These are phyloP conservation scores for Dunaliella primolecta DNA, from an alignment of 139 green algal species.

Conservation along the genomic window DNA sequence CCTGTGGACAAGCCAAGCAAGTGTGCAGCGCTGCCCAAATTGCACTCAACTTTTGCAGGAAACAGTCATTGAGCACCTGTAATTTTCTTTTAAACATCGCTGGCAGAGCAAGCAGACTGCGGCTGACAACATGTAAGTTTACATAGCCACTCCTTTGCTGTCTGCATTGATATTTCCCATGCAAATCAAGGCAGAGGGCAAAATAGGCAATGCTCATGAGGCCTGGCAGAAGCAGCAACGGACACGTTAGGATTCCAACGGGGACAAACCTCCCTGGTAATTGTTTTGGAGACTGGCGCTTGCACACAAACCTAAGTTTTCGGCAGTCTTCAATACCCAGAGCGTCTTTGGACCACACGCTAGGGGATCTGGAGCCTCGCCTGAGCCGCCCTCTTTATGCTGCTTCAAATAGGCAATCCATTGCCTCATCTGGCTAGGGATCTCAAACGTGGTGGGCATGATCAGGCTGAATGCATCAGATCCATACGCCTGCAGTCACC, in stretches of 20 bases:
- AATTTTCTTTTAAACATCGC: not conserved
- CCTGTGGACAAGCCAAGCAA: not conserved
- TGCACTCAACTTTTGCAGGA: not conserved
- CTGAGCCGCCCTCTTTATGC: not conserved
- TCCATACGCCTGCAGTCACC: constrained; percentile 29
- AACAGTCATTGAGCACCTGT: not conserved
- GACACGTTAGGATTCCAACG: too few relatives aligned
- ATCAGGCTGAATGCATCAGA: constrained; percentile 19
- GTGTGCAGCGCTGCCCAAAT: not conserved
- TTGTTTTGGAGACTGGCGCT: too few relatives aligned
- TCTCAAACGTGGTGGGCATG: constrained; percentile 35
- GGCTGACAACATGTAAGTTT: too few relatives aligned
- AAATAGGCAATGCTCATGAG: too few relatives aligned
- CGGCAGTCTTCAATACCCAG: constrained; percentile 58
- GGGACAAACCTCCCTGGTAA: too few relatives aligned
- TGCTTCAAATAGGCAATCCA: constrained; percentile 19
- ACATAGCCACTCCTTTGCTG: too few relatives aligned
- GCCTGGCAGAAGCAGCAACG: too few relatives aligned
- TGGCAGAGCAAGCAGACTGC: too few relatives aligned
- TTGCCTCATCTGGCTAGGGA: constrained; percentile 28
- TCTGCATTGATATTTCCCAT: too few relatives aligned
- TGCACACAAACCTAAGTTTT: constrained; percentile 46
- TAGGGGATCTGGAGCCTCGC: not conserved
- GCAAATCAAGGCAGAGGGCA: too few relatives aligned
- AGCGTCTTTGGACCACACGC: constrained; percentile 10